phyloP scores from a whole-genome alignment of 164 flowering plant species.

The Aristolochia contorta region DNA sequence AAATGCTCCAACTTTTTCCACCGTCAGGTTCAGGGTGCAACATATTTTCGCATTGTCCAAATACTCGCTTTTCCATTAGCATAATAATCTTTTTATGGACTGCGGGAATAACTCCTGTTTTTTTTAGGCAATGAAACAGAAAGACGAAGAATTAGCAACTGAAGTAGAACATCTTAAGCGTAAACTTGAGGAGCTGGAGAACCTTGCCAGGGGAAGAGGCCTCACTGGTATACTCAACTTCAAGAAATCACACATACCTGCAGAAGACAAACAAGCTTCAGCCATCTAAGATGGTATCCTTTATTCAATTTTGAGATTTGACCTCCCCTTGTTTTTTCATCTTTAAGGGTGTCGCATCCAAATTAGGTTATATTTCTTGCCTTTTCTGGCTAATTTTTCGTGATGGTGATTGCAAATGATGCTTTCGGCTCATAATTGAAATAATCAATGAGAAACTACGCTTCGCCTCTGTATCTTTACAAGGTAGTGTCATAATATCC shows the following conservation, averaged over 20 bases:
- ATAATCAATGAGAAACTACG: too few species aligned
- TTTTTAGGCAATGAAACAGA: slow-evolving; percentile 31
- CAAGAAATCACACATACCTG: slow-evolving; percentile 20
- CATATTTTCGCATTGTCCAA: too few species aligned
- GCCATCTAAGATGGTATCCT: not conserved
- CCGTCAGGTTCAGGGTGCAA: too few species aligned
- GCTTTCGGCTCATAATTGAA: too few species aligned
- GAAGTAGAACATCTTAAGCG: slow-evolving; percentile 52
- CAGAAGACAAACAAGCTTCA: slow-evolving; percentile 18
- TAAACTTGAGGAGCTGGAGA: slow-evolving; percentile 46
- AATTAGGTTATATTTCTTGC: not conserved
- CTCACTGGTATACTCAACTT: slow-evolving; percentile 42
- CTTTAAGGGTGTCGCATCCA: not conserved
- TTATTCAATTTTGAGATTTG: not conserved
- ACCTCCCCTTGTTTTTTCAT: not conserved
- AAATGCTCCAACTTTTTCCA: too few species aligned
- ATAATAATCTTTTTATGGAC: slow-evolving; percentile 1
- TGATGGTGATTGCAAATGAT: too few species aligned
- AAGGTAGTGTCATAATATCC: too few species aligned
- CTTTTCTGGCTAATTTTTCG: too few species aligned
- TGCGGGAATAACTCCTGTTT: too few species aligned
- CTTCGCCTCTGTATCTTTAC: too few species aligned
- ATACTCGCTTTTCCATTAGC: too few species aligned
- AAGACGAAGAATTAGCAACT: slow-evolving; percentile 39
- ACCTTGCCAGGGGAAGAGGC: slow-evolving; percentile 46